Evolutionary conservation across 768 basidiomycete genomes (phyloP).

Genomic region (Gymnopilus junonius): DNA sequence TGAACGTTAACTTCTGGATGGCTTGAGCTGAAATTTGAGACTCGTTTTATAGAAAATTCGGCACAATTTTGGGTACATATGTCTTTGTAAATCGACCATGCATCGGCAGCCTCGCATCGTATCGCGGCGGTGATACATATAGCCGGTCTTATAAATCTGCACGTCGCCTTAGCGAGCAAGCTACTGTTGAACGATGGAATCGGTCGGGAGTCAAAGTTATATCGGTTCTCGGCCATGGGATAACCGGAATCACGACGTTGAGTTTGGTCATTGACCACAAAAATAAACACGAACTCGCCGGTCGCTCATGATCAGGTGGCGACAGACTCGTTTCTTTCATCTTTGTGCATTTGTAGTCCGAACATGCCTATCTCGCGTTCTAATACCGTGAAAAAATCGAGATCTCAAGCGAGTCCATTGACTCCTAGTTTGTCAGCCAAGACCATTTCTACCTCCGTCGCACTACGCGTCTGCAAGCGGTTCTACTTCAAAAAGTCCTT

Average conservation of each 20-base stretch:
- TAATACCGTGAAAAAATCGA: constrained; percentile 37
- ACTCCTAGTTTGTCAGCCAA: constrained; percentile 33
- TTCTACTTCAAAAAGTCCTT: constrained; percentile 18
- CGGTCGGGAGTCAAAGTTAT: neutral
- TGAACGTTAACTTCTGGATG: neutral
- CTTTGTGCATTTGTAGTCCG: neutral
- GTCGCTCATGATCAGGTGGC: neutral
- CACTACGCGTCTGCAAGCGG: constrained; percentile 61
- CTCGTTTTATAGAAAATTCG: neutral
- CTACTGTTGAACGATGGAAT: no score
- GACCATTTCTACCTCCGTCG: constrained; percentile 55
- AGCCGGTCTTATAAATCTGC: no score
- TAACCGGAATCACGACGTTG: neutral
- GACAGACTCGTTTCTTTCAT: neutral
- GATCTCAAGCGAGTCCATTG: constrained; percentile 43
- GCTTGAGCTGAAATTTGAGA: neutral
- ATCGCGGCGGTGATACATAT: no score
- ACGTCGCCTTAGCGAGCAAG: no score
- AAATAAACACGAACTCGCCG: neutral
- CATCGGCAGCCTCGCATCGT: no score
- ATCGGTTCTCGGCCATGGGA: neutral
- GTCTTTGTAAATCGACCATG: no score
- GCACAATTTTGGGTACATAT: neutral
- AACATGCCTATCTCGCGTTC: constrained; percentile 14
- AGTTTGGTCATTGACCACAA: neutral